Base-by-base conservation (phyloP, 495 filamentous ascomycete species). In the Aspergillus asperescens region DNA sequence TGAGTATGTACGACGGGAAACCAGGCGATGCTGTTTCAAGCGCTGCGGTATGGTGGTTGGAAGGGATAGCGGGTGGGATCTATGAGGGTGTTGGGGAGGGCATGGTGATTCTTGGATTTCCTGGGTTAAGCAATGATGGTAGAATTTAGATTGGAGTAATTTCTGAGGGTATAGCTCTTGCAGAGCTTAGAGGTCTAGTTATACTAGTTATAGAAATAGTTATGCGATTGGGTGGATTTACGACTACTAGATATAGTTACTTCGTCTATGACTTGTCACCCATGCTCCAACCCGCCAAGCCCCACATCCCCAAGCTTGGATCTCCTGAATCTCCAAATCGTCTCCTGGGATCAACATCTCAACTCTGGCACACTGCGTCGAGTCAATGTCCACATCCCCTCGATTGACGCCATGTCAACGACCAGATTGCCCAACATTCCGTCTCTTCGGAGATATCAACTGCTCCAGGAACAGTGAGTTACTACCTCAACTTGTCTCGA, bases 401-500 rank as follows among this genome's bases (percentile, higher is more conserved):
- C 39, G 28, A 20, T 40, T 19, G 35, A 20, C 55, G 56, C 34
- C 49, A 77, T 77, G 74, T 73, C 74, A 37, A 70, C 71, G 12
- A 63, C 63, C 35, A 65, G 58, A 49, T 43, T 77, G 32, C 72
- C 72, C 28, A 72, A 67, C 37, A 64, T 77, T 42, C 70, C 74
- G 20, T 71, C 74, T n/a, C 54, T 77, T 13, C 65, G 72, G n/a
- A 70, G 77, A 59, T 86, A 91, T 57, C 82, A 88, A 59, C 76
- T 89, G 7, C 71, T 89, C 23, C 73, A 89, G 23, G 88, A 91
- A 75, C 90, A 89, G 88, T 92, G 68, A 57, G 82, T 57, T n/a
- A n/a, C n/a, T n/a, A n/a, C n/a, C n/a, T n/a, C n/a, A n/a, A n/a
- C n/a, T n/a, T n/a, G n/a, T n/a, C n/a, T n/a, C n/a, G n/a, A n/a